A percentile compares a stretch with the other conserved stretches of the same genome.
phyloP scores from a whole-genome alignment of 352 stramenopile species.

The Globisporangium lucens region DNA sequence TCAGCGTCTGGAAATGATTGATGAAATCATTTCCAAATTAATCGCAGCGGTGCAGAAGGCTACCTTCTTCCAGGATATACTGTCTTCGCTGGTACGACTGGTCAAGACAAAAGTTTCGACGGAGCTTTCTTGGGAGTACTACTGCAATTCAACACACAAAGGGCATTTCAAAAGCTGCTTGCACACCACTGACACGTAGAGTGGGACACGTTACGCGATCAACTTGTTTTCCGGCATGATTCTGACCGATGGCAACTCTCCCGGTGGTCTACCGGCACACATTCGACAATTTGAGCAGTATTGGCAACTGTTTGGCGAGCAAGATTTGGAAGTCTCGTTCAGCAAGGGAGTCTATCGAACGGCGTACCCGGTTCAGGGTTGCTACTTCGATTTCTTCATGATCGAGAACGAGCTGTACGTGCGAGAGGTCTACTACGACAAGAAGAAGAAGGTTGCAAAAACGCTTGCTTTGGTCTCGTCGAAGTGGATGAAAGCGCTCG shows the following conservation, averaged over 20 bases:
- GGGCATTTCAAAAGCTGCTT: constrained; percentile 29
- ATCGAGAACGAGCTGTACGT: constrained; percentile 26
- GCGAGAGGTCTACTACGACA: constrained; percentile 25
- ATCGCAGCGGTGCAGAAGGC: constrained; percentile 6
- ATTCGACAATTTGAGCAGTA: constrained; percentile 39
- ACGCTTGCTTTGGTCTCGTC: constrained; percentile 34
- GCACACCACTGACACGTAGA: constrained; percentile 18
- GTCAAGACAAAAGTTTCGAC: constrained; percentile 21
- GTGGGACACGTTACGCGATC: constrained; percentile 31
- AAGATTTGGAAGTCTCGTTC: constrained; percentile 52
- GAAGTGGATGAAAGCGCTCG: constrained; percentile 27
- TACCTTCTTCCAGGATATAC: constrained; percentile 6
- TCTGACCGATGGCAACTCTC: constrained; percentile 35
- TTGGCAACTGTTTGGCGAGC: constrained; percentile 33
- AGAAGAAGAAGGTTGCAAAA: background rate
- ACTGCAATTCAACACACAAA: background rate
- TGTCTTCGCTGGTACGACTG: constrained; percentile 28
- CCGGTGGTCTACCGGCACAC: constrained; percentile 28
- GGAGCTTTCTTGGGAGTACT: constrained; percentile 22
- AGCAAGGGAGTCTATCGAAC: constrained; percentile 32
- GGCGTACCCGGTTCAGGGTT: constrained; percentile 17
- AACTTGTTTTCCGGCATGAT: constrained; percentile 52
- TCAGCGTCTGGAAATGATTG: constrained; percentile 13
- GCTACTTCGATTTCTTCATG: constrained; percentile 39
- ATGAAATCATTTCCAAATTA: constrained; percentile 33